A percentile compares a stretch with the other conserved stretches of the same genome.
Evolutionary conservation across 148 eudicot species (phyloP).

Genomic region (Chenopodium album): DNA sequence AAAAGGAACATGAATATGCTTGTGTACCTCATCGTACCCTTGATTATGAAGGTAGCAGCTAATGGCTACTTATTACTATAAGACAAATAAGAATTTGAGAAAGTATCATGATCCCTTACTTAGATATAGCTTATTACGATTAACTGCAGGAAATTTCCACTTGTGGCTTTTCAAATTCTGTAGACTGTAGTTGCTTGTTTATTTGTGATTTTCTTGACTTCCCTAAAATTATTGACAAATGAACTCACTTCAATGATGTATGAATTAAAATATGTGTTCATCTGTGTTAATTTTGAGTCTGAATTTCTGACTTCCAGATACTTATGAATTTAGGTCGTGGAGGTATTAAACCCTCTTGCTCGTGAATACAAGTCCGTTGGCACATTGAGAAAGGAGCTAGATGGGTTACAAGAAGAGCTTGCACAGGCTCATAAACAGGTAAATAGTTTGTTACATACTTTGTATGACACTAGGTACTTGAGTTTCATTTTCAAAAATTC

Average conservation of each 20-base stretch:
- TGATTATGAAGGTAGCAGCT: not conserved
- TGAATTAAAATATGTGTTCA: not conserved
- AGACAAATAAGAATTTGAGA: not conserved
- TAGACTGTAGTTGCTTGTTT: not conserved
- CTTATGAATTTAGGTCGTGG: constrained; percentile 66
- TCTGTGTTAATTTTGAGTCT: not conserved
- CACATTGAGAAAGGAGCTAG: constrained; percentile 80
- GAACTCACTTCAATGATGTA: not conserved
- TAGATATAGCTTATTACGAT: not conserved
- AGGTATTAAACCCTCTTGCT: constrained; percentile 87
- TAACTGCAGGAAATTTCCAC: not conserved
- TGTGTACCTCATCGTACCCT: not conserved
- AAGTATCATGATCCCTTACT: not conserved
- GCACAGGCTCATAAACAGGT: constrained; percentile 91
- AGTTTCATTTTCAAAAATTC: not conserved
- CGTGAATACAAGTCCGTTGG: constrained; percentile 90
- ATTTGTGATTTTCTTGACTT: not conserved
- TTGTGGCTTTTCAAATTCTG: not conserved
- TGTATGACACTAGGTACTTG: not conserved
- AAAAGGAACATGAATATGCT: not conserved
- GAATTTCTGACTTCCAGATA: constrained; percentile 26
- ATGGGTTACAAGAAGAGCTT: constrained; percentile 83
- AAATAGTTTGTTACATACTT: not conserved
- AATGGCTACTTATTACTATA: not conserved
- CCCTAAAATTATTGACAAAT: not conserved